Percentiles rank a stretch among this genome's conserved stretches.
phyloP scores from a whole-genome alignment of 2,329 filamentous ascomycete genomes.

The Stagonosporopsis rhizophila region DNA sequence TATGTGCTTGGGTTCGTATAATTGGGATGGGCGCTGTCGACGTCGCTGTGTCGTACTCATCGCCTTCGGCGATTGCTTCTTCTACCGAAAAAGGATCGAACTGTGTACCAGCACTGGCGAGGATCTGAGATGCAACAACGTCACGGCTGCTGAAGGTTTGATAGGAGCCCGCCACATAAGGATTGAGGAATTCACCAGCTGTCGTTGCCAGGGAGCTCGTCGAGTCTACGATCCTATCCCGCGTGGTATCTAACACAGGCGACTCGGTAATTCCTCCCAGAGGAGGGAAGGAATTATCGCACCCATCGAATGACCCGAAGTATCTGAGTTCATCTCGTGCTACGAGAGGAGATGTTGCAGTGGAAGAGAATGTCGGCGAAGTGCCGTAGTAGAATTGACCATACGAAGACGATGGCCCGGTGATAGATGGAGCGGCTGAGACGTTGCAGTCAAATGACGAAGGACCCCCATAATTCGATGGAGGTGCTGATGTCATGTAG shows the following conservation, averaged over 20 bases:
- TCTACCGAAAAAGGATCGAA: slow-evolving; percentile 38
- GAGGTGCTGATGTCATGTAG: slow-evolving; percentile 28
- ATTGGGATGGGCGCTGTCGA: slow-evolving; percentile 42
- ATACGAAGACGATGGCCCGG: slow-evolving; percentile 35
- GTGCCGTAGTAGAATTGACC: slow-evolving; percentile 28
- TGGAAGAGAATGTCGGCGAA: slow-evolving; percentile 37
- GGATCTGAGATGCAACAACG: slow-evolving; percentile 39
- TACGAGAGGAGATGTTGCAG: slow-evolving; percentile 37
- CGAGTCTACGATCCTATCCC: slow-evolving; percentile 29
- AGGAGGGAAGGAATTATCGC: slow-evolving; percentile 28
- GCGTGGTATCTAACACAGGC: slow-evolving; percentile 35
- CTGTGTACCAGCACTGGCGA: slow-evolving; percentile 39
- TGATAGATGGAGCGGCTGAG: slow-evolving; percentile 40
- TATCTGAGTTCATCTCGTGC: slow-evolving; percentile 26
- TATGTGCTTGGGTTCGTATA: slow-evolving; percentile 30
- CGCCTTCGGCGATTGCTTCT: slow-evolving; percentile 39
- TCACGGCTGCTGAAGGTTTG: slow-evolving; percentile 41
- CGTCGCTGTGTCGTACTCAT: slow-evolving; percentile 22
- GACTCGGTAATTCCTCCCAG: slow-evolving; percentile 24
- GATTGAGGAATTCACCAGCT: slow-evolving; percentile 38
- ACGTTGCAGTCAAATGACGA: slow-evolving; percentile 38
- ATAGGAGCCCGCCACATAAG: slow-evolving; percentile 35
- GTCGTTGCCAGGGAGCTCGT: slow-evolving; percentile 31
- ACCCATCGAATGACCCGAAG: slow-evolving; percentile 36
- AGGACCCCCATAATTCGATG: slow-evolving; percentile 34